Base-by-base conservation (phyloP, 1,284 basidiomycete genomes). In the Malassezia japonica region DNA sequence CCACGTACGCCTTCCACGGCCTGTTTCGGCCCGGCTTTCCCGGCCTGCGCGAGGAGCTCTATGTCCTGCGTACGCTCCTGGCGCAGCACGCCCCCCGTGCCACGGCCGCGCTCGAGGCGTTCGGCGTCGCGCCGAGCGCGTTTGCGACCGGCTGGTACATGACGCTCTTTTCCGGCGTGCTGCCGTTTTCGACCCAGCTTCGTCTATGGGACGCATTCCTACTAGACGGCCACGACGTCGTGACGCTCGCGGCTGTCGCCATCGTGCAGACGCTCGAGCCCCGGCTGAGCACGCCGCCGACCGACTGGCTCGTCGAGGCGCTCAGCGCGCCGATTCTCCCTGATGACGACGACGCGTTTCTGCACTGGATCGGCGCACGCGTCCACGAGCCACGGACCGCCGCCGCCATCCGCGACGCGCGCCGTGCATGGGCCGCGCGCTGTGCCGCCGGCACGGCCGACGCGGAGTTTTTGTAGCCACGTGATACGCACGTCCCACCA, bases 91-190 rank as follows among this genome's bases (percentile, higher is more conserved):
- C 95, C 82, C 92, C 94, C 0, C 81, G 81, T 27, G 83, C 98
- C n/a, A 88, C 85, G 63, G 77, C 77, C 25, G 82, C 84, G 16
- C 87, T 96, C 74, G 57, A 59, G 15, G 44, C 57, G 6, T 83
- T 94, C 62, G 85, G 82, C 80, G 85, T 99, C 57, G 86, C 85
- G 5, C 88, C 87, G 3, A 91, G 89, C 33, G 83, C 87, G 15
- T 99, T 92, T 74, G 92, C 89, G 27, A 96, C 92, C 1, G 95
- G 95, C 74, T 98, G 92, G 91, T 98, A 95, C 75, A 98, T 99
- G 73, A 98, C 94, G 2, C 77, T 98, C 15, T 76, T 74, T 37
- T 83, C 89, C 46, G 95, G 94, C 70, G 85, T 85, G 1, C 83
- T 98, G n/a, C 90, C 92, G 12, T 98, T 94, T 73, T 86, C 90